Percentiles rank a stretch among this genome's conserved stretches.
Conservation (phyloP, 805 yeast species). For the Ogataea angusta region DNA sequence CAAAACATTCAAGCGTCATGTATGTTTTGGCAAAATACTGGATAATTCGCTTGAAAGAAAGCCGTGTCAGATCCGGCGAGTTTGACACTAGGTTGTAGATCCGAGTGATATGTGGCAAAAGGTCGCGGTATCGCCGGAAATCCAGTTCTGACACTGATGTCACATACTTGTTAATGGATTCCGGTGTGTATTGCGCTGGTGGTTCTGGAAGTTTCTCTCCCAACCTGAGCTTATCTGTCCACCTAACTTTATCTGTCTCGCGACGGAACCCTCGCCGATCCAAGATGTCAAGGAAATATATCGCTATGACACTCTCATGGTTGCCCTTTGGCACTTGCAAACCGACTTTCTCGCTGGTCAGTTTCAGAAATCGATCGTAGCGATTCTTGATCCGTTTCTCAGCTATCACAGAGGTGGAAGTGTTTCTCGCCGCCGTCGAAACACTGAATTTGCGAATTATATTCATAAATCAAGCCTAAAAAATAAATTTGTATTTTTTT, state of each 20-base stretch:
- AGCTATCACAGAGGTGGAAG: neutral
- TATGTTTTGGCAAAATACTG: conserved; percentile 11
- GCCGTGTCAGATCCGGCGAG: conserved; percentile 6
- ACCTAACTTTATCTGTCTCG: conserved; percentile 3
- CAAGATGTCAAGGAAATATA: conserved; percentile 6
- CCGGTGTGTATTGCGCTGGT: conserved; percentile 2
- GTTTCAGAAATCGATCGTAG: neutral
- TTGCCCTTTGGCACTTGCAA: neutral
- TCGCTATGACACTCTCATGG: conserved; percentile 5
- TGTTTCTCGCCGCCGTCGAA: neutral
- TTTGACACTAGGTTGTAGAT: conserved; percentile 11
- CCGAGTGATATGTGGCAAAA: conserved; percentile 4
- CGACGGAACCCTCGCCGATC: neutral
- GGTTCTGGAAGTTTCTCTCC: conserved; percentile 8
- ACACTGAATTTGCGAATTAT: neutral
- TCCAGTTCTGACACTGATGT: conserved; percentile 6
- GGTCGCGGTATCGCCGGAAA: conserved; percentile 1
- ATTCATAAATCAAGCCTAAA: neutral
- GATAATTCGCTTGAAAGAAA: conserved; percentile 12
- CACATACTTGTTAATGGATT: conserved; percentile 11
- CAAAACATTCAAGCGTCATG: conserved; percentile 13
- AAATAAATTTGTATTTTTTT: neutral
- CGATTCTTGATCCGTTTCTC: neutral
- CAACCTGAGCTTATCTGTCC: conserved; percentile 4
- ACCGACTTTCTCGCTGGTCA: neutral